A percentile compares a stretch with the other conserved stretches of the same genome.
These are phyloP conservation scores for Graphium sp. DNA, from an alignment of 2,329 filamentous ascomycete genomes.

Conservation along the genomic window DNA sequence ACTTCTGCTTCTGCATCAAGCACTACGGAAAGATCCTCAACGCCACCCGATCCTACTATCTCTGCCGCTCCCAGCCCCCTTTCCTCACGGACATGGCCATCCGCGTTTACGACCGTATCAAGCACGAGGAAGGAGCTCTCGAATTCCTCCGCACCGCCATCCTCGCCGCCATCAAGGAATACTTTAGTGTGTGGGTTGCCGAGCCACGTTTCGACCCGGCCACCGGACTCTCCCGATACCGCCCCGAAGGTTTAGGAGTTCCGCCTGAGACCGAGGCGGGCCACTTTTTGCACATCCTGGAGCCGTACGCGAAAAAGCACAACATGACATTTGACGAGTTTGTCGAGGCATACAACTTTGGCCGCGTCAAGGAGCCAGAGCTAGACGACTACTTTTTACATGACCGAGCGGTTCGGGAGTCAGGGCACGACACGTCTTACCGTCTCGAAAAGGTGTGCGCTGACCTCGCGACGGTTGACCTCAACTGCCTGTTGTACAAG, in stretches of 20 bases:
- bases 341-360: slow-evolving; percentile 73
- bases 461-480: slow-evolving; percentile 79
- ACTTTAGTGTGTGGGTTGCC: slow-evolving; percentile 74
- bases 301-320: slow-evolving; percentile 72
- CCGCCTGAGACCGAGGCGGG: slow-evolving; percentile 81
- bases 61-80: slow-evolving; percentile 83
- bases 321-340: slow-evolving; percentile 71
- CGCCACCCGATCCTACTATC: slow-evolving; percentile 89
- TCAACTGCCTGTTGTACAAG: slow-evolving; percentile 92
- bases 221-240: slow-evolving; percentile 71
- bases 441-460: slow-evolving; percentile 78
- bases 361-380: slow-evolving; percentile 63
- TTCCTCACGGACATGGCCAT: slow-evolving; percentile 97
- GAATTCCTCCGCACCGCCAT: slow-evolving; percentile 71
- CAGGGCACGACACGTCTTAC: slow-evolving; percentile 92
- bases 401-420: slow-evolving; percentile 88
- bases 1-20: slow-evolving; percentile 96
- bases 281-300: slow-evolving; percentile 72
- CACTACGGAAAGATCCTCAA: slow-evolving; percentile 98
- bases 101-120: slow-evolving; percentile 84
- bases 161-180: slow-evolving; percentile 91
- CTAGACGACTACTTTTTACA: slow-evolving; percentile 93
- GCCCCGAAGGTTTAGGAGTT: slow-evolving; percentile 68
- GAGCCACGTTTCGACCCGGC: slow-evolving; percentile 61
- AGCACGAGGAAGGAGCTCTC: slow-evolving; percentile 60